Evolutionary conservation across 2,329 filamentous ascomycete genomes (phyloP).

Genomic region (Pseudogymnoascus sp.): DNA sequence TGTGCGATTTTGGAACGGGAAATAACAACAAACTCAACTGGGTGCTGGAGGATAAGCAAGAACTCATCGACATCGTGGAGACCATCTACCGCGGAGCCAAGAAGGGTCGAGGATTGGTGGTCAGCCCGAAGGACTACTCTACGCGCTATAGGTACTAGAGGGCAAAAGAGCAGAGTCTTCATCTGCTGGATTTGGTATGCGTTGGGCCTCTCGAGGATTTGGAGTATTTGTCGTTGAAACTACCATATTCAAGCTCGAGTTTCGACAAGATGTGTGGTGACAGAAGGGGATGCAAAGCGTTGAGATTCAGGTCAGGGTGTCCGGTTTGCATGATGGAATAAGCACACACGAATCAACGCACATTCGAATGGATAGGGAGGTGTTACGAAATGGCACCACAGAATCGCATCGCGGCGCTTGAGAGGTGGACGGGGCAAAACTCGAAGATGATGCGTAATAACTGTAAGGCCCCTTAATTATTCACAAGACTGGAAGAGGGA

Average conservation of each 20-base stretch:
- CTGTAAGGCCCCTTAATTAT: constrained; percentile 3
- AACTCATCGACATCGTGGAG: constrained; percentile 97
- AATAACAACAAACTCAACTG: constrained; percentile 99
- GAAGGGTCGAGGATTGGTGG: constrained; percentile 92
- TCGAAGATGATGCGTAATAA: background rate
- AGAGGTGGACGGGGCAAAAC: background rate
- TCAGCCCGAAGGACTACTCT: constrained; percentile 82
- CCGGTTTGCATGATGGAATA: background rate
- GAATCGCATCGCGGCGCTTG: background rate
- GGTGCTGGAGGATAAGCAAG: constrained; percentile 95
- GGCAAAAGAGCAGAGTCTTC: background rate
- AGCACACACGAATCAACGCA: background rate
- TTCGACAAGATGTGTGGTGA: background rate
- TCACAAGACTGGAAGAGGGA: background rate
- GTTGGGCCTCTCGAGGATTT: background rate
- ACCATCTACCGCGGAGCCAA: constrained; percentile 97
- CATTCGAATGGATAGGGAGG: background rate
- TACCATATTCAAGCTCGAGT: background rate
- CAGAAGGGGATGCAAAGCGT: background rate
- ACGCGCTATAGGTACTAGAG: constrained; percentile 60
- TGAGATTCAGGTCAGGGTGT: background rate
- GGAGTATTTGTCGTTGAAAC: background rate
- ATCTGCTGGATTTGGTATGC: background rate
- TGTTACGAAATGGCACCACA: background rate
- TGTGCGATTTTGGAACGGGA: constrained; percentile 94